These are phyloP conservation scores for Ogataea saltuana DNA, from an alignment of 805 yeast species.

Conservation along the genomic window DNA sequence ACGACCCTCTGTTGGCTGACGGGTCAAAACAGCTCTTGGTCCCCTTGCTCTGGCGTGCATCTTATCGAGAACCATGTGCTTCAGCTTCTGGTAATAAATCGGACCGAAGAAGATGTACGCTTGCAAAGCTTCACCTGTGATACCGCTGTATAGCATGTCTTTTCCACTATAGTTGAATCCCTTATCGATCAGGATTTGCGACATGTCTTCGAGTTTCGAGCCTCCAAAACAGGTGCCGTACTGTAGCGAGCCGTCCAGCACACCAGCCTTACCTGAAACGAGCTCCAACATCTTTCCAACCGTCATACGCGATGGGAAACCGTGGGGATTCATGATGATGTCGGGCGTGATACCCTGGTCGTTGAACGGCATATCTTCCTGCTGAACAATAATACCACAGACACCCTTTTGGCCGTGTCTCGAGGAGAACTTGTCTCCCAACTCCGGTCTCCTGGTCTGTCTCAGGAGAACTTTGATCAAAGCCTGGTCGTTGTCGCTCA, in stretches of 20 bases:
- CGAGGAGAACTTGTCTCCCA: slow-evolving; percentile 96
- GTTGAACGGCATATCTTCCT: slow-evolving; percentile 94
- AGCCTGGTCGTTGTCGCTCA: slow-evolving; percentile 93
- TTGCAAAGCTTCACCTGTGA: slow-evolving; percentile 95
- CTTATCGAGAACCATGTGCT: slow-evolving; percentile 98
- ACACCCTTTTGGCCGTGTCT: slow-evolving; percentile 99
- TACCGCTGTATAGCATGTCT: slow-evolving; percentile 96
- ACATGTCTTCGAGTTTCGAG: slow-evolving; percentile 94
- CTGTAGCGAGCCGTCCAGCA: slow-evolving; percentile 83
- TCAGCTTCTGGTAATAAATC: slow-evolving; percentile 94
- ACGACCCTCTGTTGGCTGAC: slow-evolving; percentile 99
- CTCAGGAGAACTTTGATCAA: slow-evolving; percentile 87
- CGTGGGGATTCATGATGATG: slow-evolving; percentile 98
- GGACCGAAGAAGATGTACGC: slow-evolving; percentile 99
- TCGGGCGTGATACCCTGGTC: slow-evolving; percentile 93
- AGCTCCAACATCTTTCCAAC: slow-evolving; percentile 98
- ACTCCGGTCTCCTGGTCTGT: slow-evolving; percentile 95
- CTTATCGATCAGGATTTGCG: slow-evolving; percentile 80
- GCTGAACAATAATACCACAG: slow-evolving; percentile 96
- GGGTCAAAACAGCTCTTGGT: slow-evolving; percentile 94
- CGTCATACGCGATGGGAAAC: slow-evolving; percentile 99
- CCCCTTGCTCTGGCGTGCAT: slow-evolving; percentile 99
- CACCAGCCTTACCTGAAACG: slow-evolving; percentile 97
- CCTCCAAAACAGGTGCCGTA: slow-evolving; percentile 99
- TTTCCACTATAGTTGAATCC: slow-evolving; percentile 96